Base-by-base conservation (phyloP, 306 rosid species). In the Prunus padus region DNA sequence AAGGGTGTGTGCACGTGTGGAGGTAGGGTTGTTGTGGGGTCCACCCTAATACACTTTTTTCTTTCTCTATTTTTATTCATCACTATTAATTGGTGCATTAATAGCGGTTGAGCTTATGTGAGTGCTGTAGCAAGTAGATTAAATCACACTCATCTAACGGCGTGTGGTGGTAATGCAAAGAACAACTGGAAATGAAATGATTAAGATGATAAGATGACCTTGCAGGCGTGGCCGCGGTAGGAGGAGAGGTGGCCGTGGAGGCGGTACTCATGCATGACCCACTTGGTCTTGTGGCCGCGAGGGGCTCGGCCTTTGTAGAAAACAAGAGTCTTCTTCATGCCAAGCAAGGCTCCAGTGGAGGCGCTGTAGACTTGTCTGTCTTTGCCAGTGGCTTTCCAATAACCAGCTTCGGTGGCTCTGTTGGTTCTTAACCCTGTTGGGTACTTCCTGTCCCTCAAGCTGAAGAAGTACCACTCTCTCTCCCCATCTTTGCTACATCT, bases 251-350 rank as follows among this genome's bases (percentile, higher is more conserved):
- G 72, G 57, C 75, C 84, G 70, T 89, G 86, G 65, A 92, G 89
- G 67, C 93, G 96, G 86, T 88, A 92, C 86, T 92, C 96, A 14
- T 92, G 96, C 97, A 92, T 92, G 76, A 92, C 93, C 97, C 97
- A 92, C 82, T 87, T 86, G 82, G 97, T 92, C 81, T 88, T 90
- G 69, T 87, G 81, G 14, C 97, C 97, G 2, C 91, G 86, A 0
- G 96, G 97, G 51, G 97, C 96, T 75, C 93, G 84, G 15, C 97
- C 97, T 66, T 79, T 90, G 92, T 92, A 92, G 82, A 92, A 92
- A 33, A 92, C 97, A 3, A 90, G 91, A 4, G 97, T 92, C 81
- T 92, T 92, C 91, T 92, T 92, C 96, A 92, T 84, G 1, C 97
- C 97, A 12, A 92, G 80, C 8, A 88, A 30, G 22, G 74, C 65